Percentiles rank a stretch among this genome's conserved stretches.
Evolutionary conservation across 192 early-diverging fungal species (phyloP).

Genomic region (Diversispora eburnea): DNA sequence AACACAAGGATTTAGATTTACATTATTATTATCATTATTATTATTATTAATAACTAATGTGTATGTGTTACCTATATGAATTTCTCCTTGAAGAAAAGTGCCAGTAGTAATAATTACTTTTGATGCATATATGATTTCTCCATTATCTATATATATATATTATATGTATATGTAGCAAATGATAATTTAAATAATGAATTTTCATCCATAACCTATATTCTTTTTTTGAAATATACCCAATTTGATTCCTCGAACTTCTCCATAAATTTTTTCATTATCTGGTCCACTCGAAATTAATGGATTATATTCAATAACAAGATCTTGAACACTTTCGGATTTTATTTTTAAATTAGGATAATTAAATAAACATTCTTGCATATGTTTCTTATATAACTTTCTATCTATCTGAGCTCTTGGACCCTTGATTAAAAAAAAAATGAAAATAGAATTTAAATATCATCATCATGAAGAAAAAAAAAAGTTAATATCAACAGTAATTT

Average conservation of each 20-base stretch:
- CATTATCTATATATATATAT: conserved; percentile 41
- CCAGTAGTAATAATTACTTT: conserved; percentile 78
- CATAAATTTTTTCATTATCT: conserved; percentile 28
- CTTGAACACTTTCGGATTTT: conserved; percentile 64
- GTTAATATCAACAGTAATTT: background rate
- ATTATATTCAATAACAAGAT: conserved; percentile 58
- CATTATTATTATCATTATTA: no score
- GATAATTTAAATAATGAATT: no score
- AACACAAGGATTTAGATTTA: no score
- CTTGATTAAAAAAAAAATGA: conserved; percentile 28
- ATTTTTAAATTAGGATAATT: conserved; percentile 69
- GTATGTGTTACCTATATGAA: conserved; percentile 61
- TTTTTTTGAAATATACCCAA: conserved; percentile 43
- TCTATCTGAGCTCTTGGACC: conserved; percentile 82
- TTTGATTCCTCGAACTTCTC: conserved; percentile 55
- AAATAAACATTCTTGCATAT: conserved; percentile 61
- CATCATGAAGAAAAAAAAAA: background rate
- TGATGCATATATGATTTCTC: conserved; percentile 62
- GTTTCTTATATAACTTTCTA: conserved; percentile 69
- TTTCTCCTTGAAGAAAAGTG: conserved; percentile 78
- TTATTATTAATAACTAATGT: no score
- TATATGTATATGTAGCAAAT: background rate
- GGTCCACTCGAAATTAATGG: conserved; percentile 32
- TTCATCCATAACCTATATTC: no score
- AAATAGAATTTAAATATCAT: background rate